These are phyloP conservation scores for Rosa hybrid DNA, from an alignment of 331 rosid genomes.

Conservation along the genomic window DNA sequence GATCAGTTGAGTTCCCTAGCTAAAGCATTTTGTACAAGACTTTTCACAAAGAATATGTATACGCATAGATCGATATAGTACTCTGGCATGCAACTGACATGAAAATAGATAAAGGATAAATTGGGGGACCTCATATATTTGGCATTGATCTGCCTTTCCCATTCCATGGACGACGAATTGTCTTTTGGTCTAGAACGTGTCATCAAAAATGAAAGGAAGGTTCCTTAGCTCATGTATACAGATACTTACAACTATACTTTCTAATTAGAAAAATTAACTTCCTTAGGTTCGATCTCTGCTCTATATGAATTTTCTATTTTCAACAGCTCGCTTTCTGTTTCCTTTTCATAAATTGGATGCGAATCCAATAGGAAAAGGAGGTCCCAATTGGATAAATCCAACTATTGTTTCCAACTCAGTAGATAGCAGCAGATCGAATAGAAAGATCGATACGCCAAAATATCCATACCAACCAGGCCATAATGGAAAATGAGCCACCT, in stretches of 20 bases:
- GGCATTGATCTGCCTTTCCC: constrained; percentile 19
- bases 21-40: not conserved
- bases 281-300: not conserved
- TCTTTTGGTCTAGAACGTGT: not conserved
- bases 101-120: constrained; percentile 25
- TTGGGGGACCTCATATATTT: constrained; percentile 36
- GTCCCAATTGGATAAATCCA: constrained; percentile 77
- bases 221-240: not conserved
- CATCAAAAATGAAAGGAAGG: constrained; percentile 10
- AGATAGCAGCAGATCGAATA: constrained; percentile 39
- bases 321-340: not conserved
- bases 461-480: not conserved
- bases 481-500: not conserved
- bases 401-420: constrained; percentile 51
- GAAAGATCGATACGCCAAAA: constrained; percentile 39
- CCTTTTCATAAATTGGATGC: constrained; percentile 52
- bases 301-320: not conserved
- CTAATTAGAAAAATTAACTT: not conserved
- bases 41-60: not conserved
- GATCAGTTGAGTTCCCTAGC: not conserved
- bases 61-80: not conserved
- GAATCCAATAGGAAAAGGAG: constrained; percentile 38
- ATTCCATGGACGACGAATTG: constrained; percentile 29
- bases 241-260: not conserved
- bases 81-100: not conserved